phyloP scores from a whole-genome alignment of 805 yeast species.

The Wickerhamomyces sydowiorum region DNA sequence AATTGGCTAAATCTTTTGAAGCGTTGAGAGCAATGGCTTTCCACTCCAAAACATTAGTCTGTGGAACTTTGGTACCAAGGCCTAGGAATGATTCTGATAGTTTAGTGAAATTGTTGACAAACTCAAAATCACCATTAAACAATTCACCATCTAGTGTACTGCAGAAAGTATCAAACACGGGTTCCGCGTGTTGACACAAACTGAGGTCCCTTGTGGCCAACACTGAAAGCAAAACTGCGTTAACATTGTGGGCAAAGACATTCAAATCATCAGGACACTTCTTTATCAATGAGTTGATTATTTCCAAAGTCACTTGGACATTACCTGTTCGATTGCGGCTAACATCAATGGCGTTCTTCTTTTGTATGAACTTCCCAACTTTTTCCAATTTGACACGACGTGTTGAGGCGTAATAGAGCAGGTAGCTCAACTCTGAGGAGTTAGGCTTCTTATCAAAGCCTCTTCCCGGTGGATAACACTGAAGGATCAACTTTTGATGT shows the following conservation, averaged over 20 bases:
- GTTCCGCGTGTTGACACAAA: constrained; percentile 46
- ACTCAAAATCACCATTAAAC: constrained; percentile 58
- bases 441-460: constrained; percentile 86
- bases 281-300: constrained; percentile 61
- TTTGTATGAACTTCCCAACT: constrained; percentile 64
- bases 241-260: constrained; percentile 67
- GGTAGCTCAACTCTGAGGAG: constrained; percentile 82
- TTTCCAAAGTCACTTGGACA: constrained; percentile 72
- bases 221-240: constrained; percentile 50
- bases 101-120: constrained; percentile 40
- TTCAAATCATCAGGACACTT: constrained; percentile 81
- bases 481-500: constrained; percentile 84
- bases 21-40: constrained; percentile 38
- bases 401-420: constrained; percentile 85
- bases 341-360: constrained; percentile 56
- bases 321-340: constrained; percentile 67
- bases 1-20: constrained; percentile 29
- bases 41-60: constrained; percentile 31
- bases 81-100: constrained; percentile 25
- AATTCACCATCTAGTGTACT: constrained; percentile 52
- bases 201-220: constrained; percentile 54
- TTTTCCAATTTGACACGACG: constrained; percentile 85
- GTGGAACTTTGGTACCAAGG: constrained; percentile 8
- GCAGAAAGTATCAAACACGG: constrained; percentile 44
- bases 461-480: constrained; percentile 91